Conservation (phyloP, 129 eudicot genomes). For the Daucus carota region DH1_v3.0 NC_030386.2:36209001-36209500, state of each 20-base stretch:
- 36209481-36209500: no score
- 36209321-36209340: background rate
- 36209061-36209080: constrained; percentile 59
- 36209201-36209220: constrained; percentile 16
- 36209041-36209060: constrained; percentile 60
- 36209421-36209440: background rate
- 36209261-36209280: background rate
- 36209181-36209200: constrained; percentile 47
- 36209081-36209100: constrained; percentile 72
- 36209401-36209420: background rate
- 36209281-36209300: background rate
- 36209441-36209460: background rate
- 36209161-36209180: constrained; percentile 48
- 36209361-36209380: background rate
- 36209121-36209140: constrained; percentile 68
- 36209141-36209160: constrained; percentile 76
- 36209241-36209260: no score
- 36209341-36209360: background rate
- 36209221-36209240: background rate
- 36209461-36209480: background rate
- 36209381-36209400: background rate
- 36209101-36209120: constrained; percentile 79
- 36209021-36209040: constrained; percentile 50
- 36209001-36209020: constrained; percentile 69
- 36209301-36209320: background rate